Percentiles rank a stretch among this genome's conserved stretches.
Evolutionary conservation across 192 early-diverging fungal genomes (phyloP).

Genomic region (Backusella sp.): DNA sequence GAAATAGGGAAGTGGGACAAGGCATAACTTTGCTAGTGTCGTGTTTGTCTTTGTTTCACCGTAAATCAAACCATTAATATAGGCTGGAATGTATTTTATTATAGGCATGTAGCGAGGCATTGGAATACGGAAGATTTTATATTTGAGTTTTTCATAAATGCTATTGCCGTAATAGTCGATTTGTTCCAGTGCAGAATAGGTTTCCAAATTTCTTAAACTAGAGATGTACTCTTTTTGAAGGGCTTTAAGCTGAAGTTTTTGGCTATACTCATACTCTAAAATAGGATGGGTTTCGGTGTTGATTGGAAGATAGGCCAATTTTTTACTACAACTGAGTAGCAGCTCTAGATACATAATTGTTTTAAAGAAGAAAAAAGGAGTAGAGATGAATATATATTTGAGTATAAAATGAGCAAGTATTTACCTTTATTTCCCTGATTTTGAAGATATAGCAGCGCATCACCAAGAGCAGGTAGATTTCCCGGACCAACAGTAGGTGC

Average conservation of each 20-base stretch:
- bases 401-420: neutral
- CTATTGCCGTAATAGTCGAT: neutral
- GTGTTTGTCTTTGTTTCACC: neutral
- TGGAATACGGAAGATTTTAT: neutral
- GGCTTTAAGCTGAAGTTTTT: neutral
- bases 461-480: neutral
- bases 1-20: constrained; percentile 3
- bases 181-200: neutral
- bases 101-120: neutral
- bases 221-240: neutral
- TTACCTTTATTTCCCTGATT: constrained; percentile 3
- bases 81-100: neutral
- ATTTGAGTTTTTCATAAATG: neutral
- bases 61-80: neutral
- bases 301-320: neutral
- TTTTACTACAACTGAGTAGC: neutral
- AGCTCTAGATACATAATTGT: neutral
- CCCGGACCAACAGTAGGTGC: neutral
- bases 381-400: neutral
- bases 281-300: neutral
- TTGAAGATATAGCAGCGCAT: constrained; percentile 8
- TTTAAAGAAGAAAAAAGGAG: too few species aligned
- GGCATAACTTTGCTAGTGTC: neutral
- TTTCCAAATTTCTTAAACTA: constrained; percentile 3
- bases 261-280: neutral